Evolutionary conservation across 2,329 filamentous ascomycete genomes (phyloP).

Genomic region (Xylariaceae sp.): DNA sequence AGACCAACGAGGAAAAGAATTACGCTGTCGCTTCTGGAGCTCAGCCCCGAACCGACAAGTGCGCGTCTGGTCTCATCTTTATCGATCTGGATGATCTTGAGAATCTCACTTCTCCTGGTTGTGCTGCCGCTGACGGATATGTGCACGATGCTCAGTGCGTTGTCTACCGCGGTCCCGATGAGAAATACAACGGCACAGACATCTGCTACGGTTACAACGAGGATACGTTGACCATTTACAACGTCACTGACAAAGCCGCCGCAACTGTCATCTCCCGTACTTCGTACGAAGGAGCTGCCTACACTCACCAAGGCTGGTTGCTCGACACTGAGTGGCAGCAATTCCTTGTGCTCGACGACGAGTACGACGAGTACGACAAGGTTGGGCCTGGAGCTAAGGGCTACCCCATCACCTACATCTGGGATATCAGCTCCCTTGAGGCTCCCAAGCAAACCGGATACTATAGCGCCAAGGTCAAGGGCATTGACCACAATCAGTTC

Average conservation of each 20-base stretch:
- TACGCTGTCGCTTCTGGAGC: conserved; percentile 46
- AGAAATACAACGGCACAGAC: conserved; percentile 43
- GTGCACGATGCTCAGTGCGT: conserved; percentile 62
- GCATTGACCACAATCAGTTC: conserved; percentile 45
- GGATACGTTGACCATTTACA: conserved; percentile 49
- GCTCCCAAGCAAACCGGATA: conserved; percentile 40
- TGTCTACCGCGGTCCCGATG: conserved; percentile 50
- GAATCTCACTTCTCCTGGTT: conserved; percentile 53
- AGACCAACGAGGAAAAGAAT: conserved; percentile 44
- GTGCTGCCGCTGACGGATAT: conserved; percentile 54
- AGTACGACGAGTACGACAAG: conserved; percentile 44
- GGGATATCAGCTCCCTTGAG: conserved; percentile 41
- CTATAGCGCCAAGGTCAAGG: conserved; percentile 37
- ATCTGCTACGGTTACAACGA: conserved; percentile 58
- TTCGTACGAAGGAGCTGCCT: conserved; percentile 51
- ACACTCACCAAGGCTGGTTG: conserved; percentile 55
- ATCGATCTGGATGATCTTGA: conserved; percentile 54
- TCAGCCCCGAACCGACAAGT: conserved; percentile 39
- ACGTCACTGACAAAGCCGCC: conserved; percentile 46
- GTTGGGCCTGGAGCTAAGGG: conserved; percentile 35
- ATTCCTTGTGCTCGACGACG: conserved; percentile 46
- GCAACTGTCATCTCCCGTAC: conserved; percentile 47
- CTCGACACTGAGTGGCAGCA: conserved; percentile 38
- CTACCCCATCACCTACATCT: conserved; percentile 46
- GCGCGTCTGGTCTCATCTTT: conserved; percentile 56